Conservation (phyloP, 2,329 filamentous ascomycete species). For the Mycogone perniciosa region DNA sequence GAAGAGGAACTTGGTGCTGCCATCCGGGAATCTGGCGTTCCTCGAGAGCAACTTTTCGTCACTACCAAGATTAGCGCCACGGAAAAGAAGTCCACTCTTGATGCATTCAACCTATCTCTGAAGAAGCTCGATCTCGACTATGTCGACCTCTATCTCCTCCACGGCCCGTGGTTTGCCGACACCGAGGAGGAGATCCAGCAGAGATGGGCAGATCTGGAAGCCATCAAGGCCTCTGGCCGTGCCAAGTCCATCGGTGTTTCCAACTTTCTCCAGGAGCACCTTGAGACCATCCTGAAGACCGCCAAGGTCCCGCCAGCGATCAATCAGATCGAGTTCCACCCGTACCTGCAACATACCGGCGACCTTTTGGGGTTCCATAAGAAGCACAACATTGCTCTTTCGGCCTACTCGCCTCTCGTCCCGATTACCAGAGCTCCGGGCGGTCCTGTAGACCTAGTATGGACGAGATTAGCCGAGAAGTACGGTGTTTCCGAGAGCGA, state of each 20-base stretch:
- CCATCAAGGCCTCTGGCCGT: slow-evolving; percentile 59
- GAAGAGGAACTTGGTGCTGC: slow-evolving; percentile 65
- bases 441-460: slow-evolving; percentile 48
- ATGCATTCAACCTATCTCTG: slow-evolving; percentile 54
- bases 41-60: slow-evolving; percentile 63
- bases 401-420: slow-evolving; percentile 51
- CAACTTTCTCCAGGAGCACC: slow-evolving; percentile 58
- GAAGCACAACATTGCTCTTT: slow-evolving; percentile 49
- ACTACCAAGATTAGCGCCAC: slow-evolving; percentile 50
- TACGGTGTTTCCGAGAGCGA: slow-evolving; percentile 52
- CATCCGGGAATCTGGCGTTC: slow-evolving; percentile 59
- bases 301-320: slow-evolving; percentile 59
- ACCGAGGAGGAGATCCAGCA: slow-evolving; percentile 48
- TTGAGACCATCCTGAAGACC: slow-evolving; percentile 51
- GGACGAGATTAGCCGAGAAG: slow-evolving; percentile 47
- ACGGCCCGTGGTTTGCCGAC: slow-evolving; percentile 49
- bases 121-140: slow-evolving; percentile 62
- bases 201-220: slow-evolving; percentile 55
- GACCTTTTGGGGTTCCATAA: slow-evolving; percentile 52
- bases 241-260: slow-evolving; percentile 69
- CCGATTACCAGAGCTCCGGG: slow-evolving; percentile 40
- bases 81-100: slow-evolving; percentile 34
- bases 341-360: slow-evolving; percentile 59
- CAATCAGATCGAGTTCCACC: slow-evolving; percentile 79
- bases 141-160: slow-evolving; percentile 64